phyloP scores from a whole-genome alignment of 2,329 filamentous ascomycete species.

The Aspergillus pseudoterreus region DNA sequence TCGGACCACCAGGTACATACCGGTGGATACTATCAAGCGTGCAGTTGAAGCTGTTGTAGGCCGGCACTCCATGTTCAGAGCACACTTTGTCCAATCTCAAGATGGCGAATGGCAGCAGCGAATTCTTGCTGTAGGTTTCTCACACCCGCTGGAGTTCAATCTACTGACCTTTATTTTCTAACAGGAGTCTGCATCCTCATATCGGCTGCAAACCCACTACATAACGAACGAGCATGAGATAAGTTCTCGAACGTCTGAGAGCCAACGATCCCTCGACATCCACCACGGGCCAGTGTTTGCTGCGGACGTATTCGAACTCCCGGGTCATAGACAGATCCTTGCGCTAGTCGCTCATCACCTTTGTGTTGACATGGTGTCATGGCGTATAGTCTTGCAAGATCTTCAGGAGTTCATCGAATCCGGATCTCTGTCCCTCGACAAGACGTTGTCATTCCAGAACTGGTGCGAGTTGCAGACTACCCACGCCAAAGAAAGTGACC shows the following conservation, averaged over 20 bases:
- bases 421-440: constrained; percentile 29
- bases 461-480: constrained; percentile 35
- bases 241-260: constrained; percentile 25
- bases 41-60: constrained; percentile 27
- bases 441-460: constrained; percentile 36
- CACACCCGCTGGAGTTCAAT: accelerated
- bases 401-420: constrained; percentile 33
- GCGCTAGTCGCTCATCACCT: constrained; percentile 19
- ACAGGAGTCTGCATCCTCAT: constrained; percentile 30
- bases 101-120: constrained; percentile 27
- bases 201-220: constrained; percentile 27
- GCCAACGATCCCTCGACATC: constrained; percentile 30
- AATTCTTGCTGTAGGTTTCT: constrained; percentile 20
- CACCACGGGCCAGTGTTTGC: constrained; percentile 24
- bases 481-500: constrained; percentile 18
- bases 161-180: constrained; percentile 8
- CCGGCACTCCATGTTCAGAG: constrained; percentile 35
- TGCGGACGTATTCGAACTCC: constrained; percentile 16
- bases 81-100: constrained; percentile 21
- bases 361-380: constrained; percentile 23
- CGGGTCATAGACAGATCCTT: constrained; percentile 10
- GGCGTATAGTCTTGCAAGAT: constrained; percentile 34
- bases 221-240: constrained; percentile 21
- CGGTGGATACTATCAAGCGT: constrained; percentile 19
- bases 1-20: constrained; percentile 23